phyloP scores from a whole-genome alignment of 441 rosid genomes.

The Aleurites moluccanus region DNA sequence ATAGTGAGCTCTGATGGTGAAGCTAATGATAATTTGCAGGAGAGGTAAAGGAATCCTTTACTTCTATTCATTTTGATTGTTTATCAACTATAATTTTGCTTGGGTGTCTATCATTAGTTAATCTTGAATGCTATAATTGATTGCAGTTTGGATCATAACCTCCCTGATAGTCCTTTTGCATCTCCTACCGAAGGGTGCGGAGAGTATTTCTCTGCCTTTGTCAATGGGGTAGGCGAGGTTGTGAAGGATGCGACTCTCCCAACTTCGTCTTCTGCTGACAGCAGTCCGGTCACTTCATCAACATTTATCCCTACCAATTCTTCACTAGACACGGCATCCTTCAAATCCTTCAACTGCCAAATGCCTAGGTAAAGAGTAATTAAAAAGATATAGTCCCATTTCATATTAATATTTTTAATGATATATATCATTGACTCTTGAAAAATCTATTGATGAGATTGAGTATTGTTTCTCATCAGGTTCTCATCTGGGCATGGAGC shows the following conservation, averaged over 20 bases:
- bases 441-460: too few species aligned
- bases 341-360: conserved; percentile 65
- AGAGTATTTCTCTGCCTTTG: conserved; percentile 41
- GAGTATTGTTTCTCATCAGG: conserved; percentile 30
- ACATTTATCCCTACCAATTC: conserved; percentile 32
- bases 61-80: not conserved
- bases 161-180: conserved; percentile 67
- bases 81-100: not conserved
- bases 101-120: not conserved
- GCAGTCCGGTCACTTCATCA: conserved; percentile 29
- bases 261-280: conserved; percentile 29
- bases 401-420: too few species aligned
- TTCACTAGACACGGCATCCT: conserved; percentile 45
- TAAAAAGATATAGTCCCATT: not conserved
- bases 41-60: conserved; percentile 45
- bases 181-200: conserved; percentile 52
- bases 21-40: conserved; percentile 39
- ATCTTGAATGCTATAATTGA: not conserved
- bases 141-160: conserved; percentile 68
- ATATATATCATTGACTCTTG: not conserved
- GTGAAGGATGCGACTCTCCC: conserved; percentile 42
- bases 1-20: conserved; percentile 48
- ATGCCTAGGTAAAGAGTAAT: conserved; percentile 55
- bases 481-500: conserved; percentile 61
- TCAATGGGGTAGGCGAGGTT: conserved; percentile 20